A percentile compares a stretch with the other conserved stretches of the same genome.
These are phyloP conservation scores for Penicillium sp. DNA, from an alignment of 2,329 filamentous ascomycete genomes.

Conservation along the genomic window DNA sequence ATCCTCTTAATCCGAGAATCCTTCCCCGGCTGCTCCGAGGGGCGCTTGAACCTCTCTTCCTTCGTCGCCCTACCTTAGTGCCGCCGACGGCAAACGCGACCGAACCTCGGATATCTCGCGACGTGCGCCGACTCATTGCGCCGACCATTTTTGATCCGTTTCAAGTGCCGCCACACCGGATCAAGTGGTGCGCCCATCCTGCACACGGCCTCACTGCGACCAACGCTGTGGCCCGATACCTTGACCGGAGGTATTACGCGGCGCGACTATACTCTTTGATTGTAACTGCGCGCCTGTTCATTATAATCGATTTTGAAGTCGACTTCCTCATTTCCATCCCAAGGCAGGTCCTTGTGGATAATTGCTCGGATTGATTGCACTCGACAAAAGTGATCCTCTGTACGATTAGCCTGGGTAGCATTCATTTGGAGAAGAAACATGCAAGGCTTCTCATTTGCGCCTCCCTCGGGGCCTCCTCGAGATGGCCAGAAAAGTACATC, in stretches of 20 bases:
- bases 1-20: background rate
- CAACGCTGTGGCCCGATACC: background rate
- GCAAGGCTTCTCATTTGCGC: constrained; percentile 75
- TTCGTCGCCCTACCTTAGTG: background rate
- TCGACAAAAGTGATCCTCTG: background rate
- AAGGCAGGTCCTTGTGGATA: constrained; percentile 23
- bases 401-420: background rate
- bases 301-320: background rate
- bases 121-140: background rate
- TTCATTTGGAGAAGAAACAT: constrained; percentile 42
- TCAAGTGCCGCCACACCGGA: background rate
- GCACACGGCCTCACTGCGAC: background rate
- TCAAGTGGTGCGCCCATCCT: background rate
- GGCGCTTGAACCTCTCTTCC: background rate
- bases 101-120: background rate
- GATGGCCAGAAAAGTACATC: constrained; percentile 82
- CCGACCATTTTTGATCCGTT: background rate
- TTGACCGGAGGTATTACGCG: background rate
- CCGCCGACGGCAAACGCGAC: background rate
- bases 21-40: background rate
- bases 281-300: background rate
- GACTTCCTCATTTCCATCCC: constrained; percentile 3
- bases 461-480: constrained; percentile 63
- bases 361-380: background rate
- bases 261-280: background rate